Base-by-base conservation (phyloP, 176 grass and related monocot genomes). In the Tuctoria greenei region DNA sequence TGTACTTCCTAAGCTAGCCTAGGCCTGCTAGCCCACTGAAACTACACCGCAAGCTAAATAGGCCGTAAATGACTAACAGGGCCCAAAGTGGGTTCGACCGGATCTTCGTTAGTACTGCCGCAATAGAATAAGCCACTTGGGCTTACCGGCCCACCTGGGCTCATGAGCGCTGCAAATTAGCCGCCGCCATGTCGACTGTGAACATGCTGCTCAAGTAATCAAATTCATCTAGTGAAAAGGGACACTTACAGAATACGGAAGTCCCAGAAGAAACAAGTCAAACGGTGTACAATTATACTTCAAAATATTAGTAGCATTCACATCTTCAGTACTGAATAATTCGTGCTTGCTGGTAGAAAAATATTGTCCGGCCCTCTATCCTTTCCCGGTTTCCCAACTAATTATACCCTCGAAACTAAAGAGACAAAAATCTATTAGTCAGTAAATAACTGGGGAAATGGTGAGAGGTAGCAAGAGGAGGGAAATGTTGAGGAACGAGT, bases 171-270 rank as follows among this genome's bases (percentile, higher is more conserved):
- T 4, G 1, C 2, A 73, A 43, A 70, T 36, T 25, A 54, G 27
- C 74, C 18, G 18, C 41, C 4, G 7, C 8, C 42, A 54, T 68
- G 64, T 70, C 52, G 52, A 69, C 66, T 17, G 34, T 69, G n/a
- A 56, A 71, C 11, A 7, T 10, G 26, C 11, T 0, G 10, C 12
- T 9, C 7, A 71, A 76, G 45, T 21, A 16, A 71, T 7, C 56
- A 14, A 40, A 16, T 21, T 27, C 66, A 13, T 65, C 0, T 9
- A 18, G 85, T 82, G 73, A 78, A 72, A 73, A 73, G 13, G 1
- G 40, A 66, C 8, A 31, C 73, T 72, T 86, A 6, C 7, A 40
- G 8, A 51, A 16, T 16, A 67, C 42, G 41, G 60, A 6, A 64
- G 24, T 47, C 26, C 8, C 23, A 50, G 4, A 41, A 40, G 73